Evolutionary conservation across 108 stramenopile species (phyloP).

Genomic region (Nannochloropsis granulata): DNA sequence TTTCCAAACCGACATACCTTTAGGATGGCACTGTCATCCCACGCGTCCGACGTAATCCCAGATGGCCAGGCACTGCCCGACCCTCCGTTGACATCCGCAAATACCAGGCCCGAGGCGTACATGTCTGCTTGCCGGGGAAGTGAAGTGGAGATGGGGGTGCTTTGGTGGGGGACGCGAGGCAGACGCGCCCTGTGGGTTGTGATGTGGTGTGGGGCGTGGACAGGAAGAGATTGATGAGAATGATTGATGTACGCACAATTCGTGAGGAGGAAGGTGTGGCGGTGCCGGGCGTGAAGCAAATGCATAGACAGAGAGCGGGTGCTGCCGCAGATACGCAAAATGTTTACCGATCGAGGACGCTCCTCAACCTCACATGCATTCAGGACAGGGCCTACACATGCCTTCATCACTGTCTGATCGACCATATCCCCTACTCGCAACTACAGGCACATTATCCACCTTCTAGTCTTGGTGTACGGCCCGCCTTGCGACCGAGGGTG

Average conservation of each 20-base stretch:
- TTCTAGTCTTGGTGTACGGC: not conserved
- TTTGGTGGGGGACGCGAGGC: not conserved
- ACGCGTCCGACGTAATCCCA: not conserved
- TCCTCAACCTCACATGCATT: too few species aligned
- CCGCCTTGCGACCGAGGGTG: not conserved
- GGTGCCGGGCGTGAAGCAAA: too few species aligned
- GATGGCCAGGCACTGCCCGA: not conserved
- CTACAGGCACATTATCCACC: not conserved
- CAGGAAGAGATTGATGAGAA: not conserved
- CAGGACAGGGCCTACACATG: not conserved
- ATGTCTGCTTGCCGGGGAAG: not conserved
- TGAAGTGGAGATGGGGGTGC: not conserved
- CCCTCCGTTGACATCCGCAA: not conserved
- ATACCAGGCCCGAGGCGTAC: not conserved
- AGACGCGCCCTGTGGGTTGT: not conserved
- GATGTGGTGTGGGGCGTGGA: not conserved
- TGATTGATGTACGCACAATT: not conserved
- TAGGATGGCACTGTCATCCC: not conserved
- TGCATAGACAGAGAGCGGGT: too few species aligned
- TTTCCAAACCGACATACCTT: not conserved
- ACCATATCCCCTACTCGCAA: not conserved
- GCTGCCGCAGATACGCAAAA: too few species aligned
- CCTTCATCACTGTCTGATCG: not conserved
- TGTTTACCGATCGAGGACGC: too few species aligned
- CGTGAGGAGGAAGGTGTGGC: not conserved